These are phyloP conservation scores for Sugiyamaella paludigena DNA, from an alignment of 1,139 yeast genomes.

Conservation along the genomic window DNA sequence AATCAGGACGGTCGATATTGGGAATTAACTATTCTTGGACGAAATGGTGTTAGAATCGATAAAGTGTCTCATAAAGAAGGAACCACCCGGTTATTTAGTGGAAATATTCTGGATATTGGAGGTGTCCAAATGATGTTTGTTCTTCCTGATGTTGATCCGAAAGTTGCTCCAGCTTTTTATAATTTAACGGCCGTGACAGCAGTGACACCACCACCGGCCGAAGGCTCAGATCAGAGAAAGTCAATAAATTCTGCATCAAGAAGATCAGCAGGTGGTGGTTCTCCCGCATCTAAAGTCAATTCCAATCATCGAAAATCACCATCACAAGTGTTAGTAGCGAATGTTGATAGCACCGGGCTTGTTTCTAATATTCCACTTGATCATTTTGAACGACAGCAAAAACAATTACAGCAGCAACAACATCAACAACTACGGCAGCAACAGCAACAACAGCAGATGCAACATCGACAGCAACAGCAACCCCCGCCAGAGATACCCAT, in stretches of 20 bases:
- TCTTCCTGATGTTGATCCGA: conserved; percentile 85
- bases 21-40: conserved; percentile 80
- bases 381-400: no score
- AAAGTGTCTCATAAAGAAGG: conserved; percentile 51
- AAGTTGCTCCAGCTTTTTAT: conserved; percentile 27
- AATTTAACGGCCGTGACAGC: no score
- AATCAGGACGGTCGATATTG: conserved; percentile 73
- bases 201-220: no score
- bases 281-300: no score
- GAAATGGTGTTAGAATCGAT: conserved; percentile 93
- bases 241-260: background rate
- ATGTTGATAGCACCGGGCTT: no score
- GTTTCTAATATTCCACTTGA: no score
- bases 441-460: conserved; percentile 1
- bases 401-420: conserved; percentile 6
- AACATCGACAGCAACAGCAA: conserved; percentile 3
- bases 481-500: conserved; percentile 9
- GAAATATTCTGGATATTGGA: conserved; percentile 88
- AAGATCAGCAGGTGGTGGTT: background rate
- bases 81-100: conserved; percentile 59
- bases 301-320: no score
- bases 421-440: conserved; percentile 4
- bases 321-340: no score
- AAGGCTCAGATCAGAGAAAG: no score
- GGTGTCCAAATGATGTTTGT: conserved; percentile 99